Base-by-base conservation (phyloP, 2,329 filamentous ascomycete genomes). In the Hymenoscyphus occultus region DNA sequence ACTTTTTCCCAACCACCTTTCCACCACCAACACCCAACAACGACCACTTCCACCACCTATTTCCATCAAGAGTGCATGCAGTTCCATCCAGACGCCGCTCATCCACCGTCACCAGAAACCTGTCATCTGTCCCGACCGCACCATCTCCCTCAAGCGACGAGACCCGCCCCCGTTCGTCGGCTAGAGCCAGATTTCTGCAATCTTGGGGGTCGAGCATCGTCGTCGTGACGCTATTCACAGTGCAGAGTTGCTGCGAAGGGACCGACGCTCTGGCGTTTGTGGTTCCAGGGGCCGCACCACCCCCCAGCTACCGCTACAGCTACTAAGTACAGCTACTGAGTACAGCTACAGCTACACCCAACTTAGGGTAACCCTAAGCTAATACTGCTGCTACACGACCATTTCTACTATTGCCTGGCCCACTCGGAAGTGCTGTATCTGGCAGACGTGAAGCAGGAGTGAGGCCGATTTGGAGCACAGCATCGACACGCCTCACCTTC, bases 221-320 rank as follows among this genome's bases (percentile, higher is more conserved):
- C 54, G 54, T 57, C 54, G 54, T 57, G 54, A 57, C 54, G 54
- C 54, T 57, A 57, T 57, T 57, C 54, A 14, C 28, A 57, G 54
- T 35, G 35, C 35, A 35, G 35, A 35, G 35, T 35, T 35, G 35
- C 45, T 51, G 45, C 19, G 7, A n/a, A 51, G 45, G 7, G 10
- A 7, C 10, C n/a, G 19, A 22, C n/a, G 16, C 35, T 45, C 40
- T 45, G 45, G n/a, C 45, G n/a, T 51, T 51, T 2, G 45, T 22
- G 19, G 45, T 51, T 51, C 45, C 45, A 51, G 45, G 45, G 45
- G 45, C 45, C 9, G 45, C 45, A 51, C 45, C 19, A 35, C 35
- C 35, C 35, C 35, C 35, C 35, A 35, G 35, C 5, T 10, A 35
- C 28, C 28, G 28, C 28, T 28, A 28, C 28, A 28, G 28, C n/a